Percentiles rank a stretch among this genome's conserved stretches.
These are phyloP conservation scores for Starmerella bacillaris DNA, from an alignment of 805 yeast species.

Conservation along the genomic window DNA sequence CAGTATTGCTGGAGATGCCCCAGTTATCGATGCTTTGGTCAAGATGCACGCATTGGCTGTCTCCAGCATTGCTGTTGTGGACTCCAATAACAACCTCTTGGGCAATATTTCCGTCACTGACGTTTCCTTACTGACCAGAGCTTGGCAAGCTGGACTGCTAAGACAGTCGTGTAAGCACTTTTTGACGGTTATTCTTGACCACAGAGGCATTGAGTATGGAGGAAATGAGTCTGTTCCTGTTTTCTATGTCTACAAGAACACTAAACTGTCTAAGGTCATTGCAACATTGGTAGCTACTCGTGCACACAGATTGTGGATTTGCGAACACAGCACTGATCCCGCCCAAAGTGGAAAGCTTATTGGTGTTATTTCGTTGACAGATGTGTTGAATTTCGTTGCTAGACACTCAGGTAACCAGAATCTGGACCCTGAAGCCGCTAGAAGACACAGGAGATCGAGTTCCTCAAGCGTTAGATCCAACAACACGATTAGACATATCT, in stretches of 20 bases:
- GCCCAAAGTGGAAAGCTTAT: slow-evolving; percentile 49
- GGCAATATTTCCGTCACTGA: slow-evolving; percentile 94
- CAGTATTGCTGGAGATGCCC: slow-evolving; percentile 71
- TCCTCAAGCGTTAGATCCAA: slow-evolving; percentile 16
- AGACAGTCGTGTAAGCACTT: slow-evolving; percentile 75
- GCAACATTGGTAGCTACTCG: slow-evolving; percentile 92
- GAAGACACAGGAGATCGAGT: slow-evolving; percentile 57
- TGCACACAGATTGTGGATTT: slow-evolving; percentile 51
- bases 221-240: slow-evolving; percentile 85
- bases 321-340: slow-evolving; percentile 20
- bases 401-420: slow-evolving; percentile 41
- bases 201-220: slow-evolving; percentile 82
- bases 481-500: slow-evolving; percentile 10
- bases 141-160: slow-evolving; percentile 69
- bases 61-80: slow-evolving; percentile 84
- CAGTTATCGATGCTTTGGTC: slow-evolving; percentile 67
- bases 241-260: slow-evolving; percentile 67
- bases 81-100: slow-evolving; percentile 49
- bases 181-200: slow-evolving; percentile 65
- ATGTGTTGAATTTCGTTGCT: slow-evolving; percentile 67
- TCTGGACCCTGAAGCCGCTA: slow-evolving; percentile 71
- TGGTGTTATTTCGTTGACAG: slow-evolving; percentile 87
- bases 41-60: slow-evolving; percentile 73
- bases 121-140: slow-evolving; percentile 69
- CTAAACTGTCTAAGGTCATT: slow-evolving; percentile 71